Conservation (phyloP, 345 rosid genomes). For the Excoecaria agallocha region DNA sequence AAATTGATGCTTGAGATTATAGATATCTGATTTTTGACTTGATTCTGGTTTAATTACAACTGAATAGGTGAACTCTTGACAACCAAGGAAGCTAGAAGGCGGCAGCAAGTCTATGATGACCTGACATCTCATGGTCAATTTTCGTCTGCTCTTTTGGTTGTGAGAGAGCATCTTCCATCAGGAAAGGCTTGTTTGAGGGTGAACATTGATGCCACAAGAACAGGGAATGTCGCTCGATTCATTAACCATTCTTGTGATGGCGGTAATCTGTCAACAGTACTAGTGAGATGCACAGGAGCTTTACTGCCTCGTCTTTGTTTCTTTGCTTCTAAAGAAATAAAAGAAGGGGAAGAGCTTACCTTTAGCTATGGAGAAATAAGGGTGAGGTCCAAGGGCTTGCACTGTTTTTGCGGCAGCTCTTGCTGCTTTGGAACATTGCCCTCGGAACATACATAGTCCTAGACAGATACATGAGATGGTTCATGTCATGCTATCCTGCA, state of each 20-base stretch:
- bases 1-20: conserved; percentile 5
- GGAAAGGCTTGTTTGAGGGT: conserved; percentile 79
- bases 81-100: conserved; percentile 64
- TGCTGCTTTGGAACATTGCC: conserved; percentile 70
- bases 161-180: conserved; percentile 90
- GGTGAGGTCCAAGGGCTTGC: conserved; percentile 46
- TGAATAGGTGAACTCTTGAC: conserved; percentile 71
- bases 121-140: conserved; percentile 42
- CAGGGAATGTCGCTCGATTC: conserved; percentile 76
- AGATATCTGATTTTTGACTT: neutral
- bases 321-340: conserved; percentile 68
- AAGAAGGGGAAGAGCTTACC: conserved; percentile 59
- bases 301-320: conserved; percentile 76
- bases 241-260: conserved; percentile 95
- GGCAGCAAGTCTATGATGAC: conserved; percentile 63
- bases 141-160: conserved; percentile 70
- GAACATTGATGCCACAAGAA: conserved; percentile 77
- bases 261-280: conserved; percentile 57
- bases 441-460: conserved; percentile 56
- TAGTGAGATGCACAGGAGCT: conserved; percentile 63
- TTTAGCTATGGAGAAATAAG: conserved; percentile 78
- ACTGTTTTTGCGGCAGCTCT: conserved; percentile 69
- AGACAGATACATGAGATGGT: neutral
- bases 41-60: conserved; percentile 10
- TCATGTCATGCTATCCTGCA: no score